These are phyloP conservation scores for Ulota crispa DNA, from an alignment of 225 moss, liverwort and hornwort species.

Conservation along the genomic window DNA sequence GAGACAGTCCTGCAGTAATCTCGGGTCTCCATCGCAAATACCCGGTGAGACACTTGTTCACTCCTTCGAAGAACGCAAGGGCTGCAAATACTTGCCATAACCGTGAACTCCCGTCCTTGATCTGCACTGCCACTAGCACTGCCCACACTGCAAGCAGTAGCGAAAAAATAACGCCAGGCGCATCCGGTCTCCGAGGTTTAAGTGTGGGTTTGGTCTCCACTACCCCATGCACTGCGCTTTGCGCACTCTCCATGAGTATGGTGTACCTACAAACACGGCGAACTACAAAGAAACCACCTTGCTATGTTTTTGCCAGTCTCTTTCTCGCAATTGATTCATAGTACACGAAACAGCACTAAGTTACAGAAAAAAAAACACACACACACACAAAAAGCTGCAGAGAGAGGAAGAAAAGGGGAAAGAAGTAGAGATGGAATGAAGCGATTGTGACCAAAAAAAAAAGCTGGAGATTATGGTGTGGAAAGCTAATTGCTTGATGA, in stretches of 20 bases:
- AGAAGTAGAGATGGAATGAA: neutral
- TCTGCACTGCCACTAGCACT: constrained; percentile 39
- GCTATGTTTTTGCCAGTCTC: neutral
- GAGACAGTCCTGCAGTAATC: constrained; percentile 45
- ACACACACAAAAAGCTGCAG: too few species aligned
- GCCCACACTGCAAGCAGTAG: constrained; percentile 63
- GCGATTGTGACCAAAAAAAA: neutral
- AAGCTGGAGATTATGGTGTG: neutral
- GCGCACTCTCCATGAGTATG: constrained; percentile 26
- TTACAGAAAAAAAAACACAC: neutral
- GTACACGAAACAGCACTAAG: neutral
- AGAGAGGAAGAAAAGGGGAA: too few species aligned
- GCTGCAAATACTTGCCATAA: constrained; percentile 71
- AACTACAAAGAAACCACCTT: neutral
- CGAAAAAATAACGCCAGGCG: constrained; percentile 52
- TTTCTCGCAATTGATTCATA: neutral
- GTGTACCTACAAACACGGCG: neutral
- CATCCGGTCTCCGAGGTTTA: constrained; percentile 29
- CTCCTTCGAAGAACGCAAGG: constrained; percentile 57
- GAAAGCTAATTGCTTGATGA: neutral
- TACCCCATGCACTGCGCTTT: neutral
- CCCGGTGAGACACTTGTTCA: constrained; percentile 43
- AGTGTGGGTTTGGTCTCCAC: neutral
- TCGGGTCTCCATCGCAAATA: constrained; percentile 38
- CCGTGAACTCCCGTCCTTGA: constrained; percentile 39